Evolutionary conservation across 2,329 filamentous ascomycete species (phyloP).

Genomic region (Claviceps cyperi): DNA sequence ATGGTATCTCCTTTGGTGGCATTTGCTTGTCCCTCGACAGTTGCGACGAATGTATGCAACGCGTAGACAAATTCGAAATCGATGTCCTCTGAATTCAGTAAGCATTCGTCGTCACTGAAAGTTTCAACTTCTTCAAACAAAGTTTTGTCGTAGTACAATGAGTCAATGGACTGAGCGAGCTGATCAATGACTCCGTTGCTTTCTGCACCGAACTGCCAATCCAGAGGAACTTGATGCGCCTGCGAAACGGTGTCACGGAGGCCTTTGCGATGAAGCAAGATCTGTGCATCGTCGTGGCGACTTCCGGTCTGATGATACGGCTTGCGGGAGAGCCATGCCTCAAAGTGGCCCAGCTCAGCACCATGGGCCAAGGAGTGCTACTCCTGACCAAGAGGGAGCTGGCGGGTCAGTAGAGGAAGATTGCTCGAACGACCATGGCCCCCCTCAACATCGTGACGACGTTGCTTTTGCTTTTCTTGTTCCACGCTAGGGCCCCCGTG

Average conservation of each 20-base stretch:
- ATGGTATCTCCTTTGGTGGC: slow-evolving; percentile 97
- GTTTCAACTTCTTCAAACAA: slow-evolving; percentile 39
- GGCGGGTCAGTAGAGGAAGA: not conserved
- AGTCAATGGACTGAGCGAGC: slow-evolving; percentile 5
- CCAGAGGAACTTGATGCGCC: not conserved
- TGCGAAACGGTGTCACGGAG: not conserved
- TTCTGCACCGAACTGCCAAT: not conserved
- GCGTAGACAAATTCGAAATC: slow-evolving; percentile 99
- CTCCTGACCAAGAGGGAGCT: not conserved
- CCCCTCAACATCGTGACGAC: not conserved
- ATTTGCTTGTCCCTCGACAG: slow-evolving; percentile 95
- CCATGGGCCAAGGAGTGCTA: slow-evolving; percentile 1
- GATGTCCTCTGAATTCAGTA: slow-evolving; percentile 92
- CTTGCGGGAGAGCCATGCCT: not conserved
- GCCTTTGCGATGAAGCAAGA: not conserved
- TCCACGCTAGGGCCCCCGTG: slow-evolving; percentile 12
- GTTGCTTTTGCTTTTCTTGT: slow-evolving; percentile 12
- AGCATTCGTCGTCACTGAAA: slow-evolving; percentile 67
- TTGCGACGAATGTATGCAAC: slow-evolving; percentile 92
- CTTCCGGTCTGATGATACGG: not conserved
- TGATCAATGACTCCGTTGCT: not conserved
- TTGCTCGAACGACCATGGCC: not conserved
- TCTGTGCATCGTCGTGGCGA: not conserved
- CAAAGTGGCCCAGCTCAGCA: not conserved
- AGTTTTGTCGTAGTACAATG: slow-evolving; percentile 36